Conservation (phyloP, 768 basidiomycete genomes). For the Agaricus subrufescens region DNA sequence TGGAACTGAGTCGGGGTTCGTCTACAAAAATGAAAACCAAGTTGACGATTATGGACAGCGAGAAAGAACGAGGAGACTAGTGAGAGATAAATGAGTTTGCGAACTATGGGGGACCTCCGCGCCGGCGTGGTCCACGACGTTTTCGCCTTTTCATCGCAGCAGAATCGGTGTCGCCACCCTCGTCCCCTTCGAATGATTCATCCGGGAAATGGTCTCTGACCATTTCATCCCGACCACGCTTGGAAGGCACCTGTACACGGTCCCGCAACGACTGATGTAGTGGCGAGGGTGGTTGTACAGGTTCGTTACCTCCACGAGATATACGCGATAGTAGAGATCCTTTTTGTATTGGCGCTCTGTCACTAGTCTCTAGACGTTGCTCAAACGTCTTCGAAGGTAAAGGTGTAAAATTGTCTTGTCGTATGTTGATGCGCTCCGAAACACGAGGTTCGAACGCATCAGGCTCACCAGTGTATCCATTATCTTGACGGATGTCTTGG, state of each 20-base stretch:
- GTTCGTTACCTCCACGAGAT: slow-evolving; percentile 4
- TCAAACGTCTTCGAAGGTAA: slow-evolving; percentile 5
- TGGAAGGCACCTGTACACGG: slow-evolving; percentile 10
- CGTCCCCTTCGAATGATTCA: background rate
- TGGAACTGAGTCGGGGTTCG: background rate
- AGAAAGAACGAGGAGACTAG: background rate
- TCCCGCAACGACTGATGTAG: slow-evolving; percentile 10
- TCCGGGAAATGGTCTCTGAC: background rate
- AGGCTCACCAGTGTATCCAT: slow-evolving; percentile 6
- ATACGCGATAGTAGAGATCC: slow-evolving; percentile 8
- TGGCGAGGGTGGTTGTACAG: background rate
- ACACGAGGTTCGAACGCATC: slow-evolving; percentile 9
- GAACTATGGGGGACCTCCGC: slow-evolving; percentile 6
- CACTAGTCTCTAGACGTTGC: slow-evolving; percentile 1
- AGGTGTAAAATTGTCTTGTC: slow-evolving; percentile 7
- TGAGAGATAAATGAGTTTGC: background rate
- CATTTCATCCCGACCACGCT: slow-evolving; percentile 10
- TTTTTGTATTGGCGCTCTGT: background rate
- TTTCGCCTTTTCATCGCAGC: slow-evolving; percentile 3
- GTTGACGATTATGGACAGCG: slow-evolving; percentile 1
- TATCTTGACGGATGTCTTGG: slow-evolving; percentile 5
- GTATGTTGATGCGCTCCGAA: slow-evolving; percentile 6
- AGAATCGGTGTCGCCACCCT: slow-evolving; percentile 1
- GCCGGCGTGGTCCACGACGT: background rate
- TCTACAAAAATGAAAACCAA: slow-evolving; percentile 4